Conservation (phyloP, 768 basidiomycete genomes). For the Tremella yokohamensis region DNA sequence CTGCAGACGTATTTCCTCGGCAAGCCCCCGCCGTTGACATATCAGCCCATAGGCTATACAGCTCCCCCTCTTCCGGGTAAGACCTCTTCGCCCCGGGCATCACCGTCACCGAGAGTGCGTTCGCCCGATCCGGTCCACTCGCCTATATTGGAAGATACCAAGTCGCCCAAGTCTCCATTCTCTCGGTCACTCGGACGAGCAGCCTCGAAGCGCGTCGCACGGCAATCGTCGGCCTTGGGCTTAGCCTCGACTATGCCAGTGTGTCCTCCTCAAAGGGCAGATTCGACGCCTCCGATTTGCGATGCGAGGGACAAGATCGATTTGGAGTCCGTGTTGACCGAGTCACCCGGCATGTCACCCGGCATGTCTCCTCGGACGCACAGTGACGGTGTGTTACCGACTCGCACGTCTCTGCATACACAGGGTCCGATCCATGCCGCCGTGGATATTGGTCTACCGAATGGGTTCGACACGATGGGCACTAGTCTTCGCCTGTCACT, state of each 20-base stretch:
- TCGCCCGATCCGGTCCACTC: background rate
- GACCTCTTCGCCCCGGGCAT: conserved; percentile 10
- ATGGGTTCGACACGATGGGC: conserved; percentile 21
- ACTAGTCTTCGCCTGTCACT: conserved; percentile 10
- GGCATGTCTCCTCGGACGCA: too few species aligned
- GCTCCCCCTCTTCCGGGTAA: conserved; percentile 41
- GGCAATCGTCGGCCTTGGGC: conserved; percentile 3
- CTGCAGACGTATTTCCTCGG: conserved; percentile 96
- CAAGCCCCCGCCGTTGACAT: conserved; percentile 75
- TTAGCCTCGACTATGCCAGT: background rate
- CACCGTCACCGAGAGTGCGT: conserved; percentile 9
- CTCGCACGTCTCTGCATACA: background rate
- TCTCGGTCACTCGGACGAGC: background rate
- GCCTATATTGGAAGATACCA: background rate
- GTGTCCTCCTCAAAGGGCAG: background rate
- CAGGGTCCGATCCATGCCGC: background rate
- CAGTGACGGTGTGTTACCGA: background rate
- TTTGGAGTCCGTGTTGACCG: background rate
- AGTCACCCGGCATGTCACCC: too few species aligned
- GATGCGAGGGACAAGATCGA: background rate
- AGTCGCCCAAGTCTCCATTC: conserved; percentile 7
- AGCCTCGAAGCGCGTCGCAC: background rate
- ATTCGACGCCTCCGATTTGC: background rate
- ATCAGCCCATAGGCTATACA: conserved; percentile 80
- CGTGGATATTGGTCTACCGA: conserved; percentile 20